These are phyloP conservation scores for Thelephora terrestris DNA, from an alignment of 1,284 basidiomycete species.

Conservation along the genomic window DNA sequence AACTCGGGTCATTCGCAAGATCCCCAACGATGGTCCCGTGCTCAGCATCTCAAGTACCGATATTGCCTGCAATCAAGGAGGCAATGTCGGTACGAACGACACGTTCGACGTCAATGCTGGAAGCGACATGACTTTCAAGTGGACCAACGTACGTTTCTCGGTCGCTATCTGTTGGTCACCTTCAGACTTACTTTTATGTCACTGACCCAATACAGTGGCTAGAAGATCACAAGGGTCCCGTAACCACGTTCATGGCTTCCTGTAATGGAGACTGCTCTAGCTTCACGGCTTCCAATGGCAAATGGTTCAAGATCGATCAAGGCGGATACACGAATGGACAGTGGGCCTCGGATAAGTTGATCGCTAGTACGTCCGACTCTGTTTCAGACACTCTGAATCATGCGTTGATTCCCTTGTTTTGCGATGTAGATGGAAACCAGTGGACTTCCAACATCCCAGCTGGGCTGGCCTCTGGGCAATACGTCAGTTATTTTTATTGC, in stretches of 20 bases:
- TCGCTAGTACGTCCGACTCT: constrained; percentile 16
- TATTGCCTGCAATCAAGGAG: constrained; percentile 23
- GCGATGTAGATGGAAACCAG: constrained; percentile 14
- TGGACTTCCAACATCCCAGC: constrained; percentile 25
- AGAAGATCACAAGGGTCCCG: constrained; percentile 24
- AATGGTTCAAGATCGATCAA: constrained; percentile 30
- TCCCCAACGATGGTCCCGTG: constrained; percentile 24
- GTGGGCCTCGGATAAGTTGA: constrained; percentile 25
- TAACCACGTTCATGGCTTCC: constrained; percentile 29
- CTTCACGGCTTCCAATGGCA: constrained; percentile 23
- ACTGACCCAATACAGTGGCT: constrained; percentile 1
- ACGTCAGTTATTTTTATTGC: constrained; percentile 16
- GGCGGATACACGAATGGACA: constrained; percentile 24
- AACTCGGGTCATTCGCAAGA: constrained; percentile 20
- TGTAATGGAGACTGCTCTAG: constrained; percentile 27
- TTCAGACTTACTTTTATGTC: constrained; percentile 2
- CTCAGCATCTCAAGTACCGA: constrained; percentile 15
- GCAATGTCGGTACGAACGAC: constrained; percentile 16
- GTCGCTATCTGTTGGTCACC: background rate
- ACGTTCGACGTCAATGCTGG: constrained; percentile 19
- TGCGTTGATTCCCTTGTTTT: constrained; percentile 10
- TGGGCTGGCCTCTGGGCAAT: constrained; percentile 26
- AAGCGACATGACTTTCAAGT: constrained; percentile 20
- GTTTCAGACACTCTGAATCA: constrained; percentile 5
- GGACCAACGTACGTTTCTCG: constrained; percentile 16